phyloP scores from a whole-genome alignment of 352 stramenopile genomes.

The Globisporangium cystogenes region DNA sequence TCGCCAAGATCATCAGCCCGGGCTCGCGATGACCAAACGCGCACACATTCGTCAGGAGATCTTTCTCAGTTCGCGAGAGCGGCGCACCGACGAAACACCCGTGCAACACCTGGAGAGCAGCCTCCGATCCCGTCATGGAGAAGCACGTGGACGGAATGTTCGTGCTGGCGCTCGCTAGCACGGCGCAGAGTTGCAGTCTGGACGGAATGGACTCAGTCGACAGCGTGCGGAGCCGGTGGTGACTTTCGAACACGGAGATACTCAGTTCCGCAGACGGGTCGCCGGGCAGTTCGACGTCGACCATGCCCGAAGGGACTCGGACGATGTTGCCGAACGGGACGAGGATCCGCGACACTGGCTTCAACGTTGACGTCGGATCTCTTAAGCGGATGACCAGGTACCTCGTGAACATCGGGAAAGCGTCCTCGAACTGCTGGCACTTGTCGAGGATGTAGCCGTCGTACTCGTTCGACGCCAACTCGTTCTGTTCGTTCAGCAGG shows the following conservation, averaged over 20 bases:
- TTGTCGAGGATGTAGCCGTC: conserved; percentile 29
- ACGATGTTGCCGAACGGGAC: conserved; percentile 26
- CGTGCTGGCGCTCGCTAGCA: conserved; percentile 24
- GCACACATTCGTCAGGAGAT: conserved; percentile 18
- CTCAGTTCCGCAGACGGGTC: conserved; percentile 12
- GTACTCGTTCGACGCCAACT: conserved; percentile 28
- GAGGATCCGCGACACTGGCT: conserved; percentile 19
- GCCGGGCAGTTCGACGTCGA: conserved; percentile 17
- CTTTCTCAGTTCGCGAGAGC: conserved; percentile 21
- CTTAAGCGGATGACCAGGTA: conserved; percentile 29
- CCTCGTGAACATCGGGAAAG: conserved; percentile 27
- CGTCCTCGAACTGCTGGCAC: conserved; percentile 33
- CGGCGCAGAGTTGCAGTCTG: conserved; percentile 31
- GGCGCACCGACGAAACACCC: conserved; percentile 28
- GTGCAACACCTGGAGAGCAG: conserved; percentile 32
- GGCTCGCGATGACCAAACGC: conserved; percentile 32
- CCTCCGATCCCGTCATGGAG: conserved; percentile 43
- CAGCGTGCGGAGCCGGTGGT: conserved; percentile 27
- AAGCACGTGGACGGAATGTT: conserved; percentile 23
- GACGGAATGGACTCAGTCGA: conserved; percentile 27
- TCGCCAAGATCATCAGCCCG: conserved; percentile 29
- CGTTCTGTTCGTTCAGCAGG: conserved; percentile 8
- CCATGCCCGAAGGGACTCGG: conserved; percentile 1
- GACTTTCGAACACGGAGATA: conserved; percentile 23
- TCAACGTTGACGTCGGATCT: conserved; percentile 9